Evolutionary conservation across 202 grass and related monocot species (phyloP).

Genomic region (Carex arenaria): DNA sequence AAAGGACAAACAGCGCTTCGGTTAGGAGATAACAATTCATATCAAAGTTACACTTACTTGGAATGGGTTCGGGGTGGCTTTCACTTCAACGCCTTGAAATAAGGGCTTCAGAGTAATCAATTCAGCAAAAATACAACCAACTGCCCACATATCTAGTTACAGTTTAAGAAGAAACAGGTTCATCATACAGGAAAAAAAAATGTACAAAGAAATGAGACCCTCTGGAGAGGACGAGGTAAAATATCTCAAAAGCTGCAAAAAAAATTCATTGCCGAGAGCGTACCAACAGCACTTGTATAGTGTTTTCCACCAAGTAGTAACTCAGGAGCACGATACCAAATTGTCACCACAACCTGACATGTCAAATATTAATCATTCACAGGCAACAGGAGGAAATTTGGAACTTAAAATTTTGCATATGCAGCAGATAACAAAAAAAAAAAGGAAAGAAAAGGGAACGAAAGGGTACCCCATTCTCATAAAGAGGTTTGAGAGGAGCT

Average conservation of each 20-base stretch:
- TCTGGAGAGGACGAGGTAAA: neutral
- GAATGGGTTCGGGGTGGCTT: slow-evolving; percentile 80
- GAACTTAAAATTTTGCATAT: neutral
- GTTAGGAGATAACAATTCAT: neutral
- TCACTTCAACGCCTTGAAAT: slow-evolving; percentile 98
- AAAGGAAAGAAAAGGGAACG: neutral
- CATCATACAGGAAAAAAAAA: slow-evolving; percentile 2
- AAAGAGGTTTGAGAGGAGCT: slow-evolving; percentile 98
- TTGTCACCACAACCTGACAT: slow-evolving; percentile 90
- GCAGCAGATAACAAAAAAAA: slow-evolving; percentile 13
- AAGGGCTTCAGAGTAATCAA: slow-evolving; percentile 91
- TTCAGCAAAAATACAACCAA: slow-evolving; percentile 93
- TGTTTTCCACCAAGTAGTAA: slow-evolving; percentile 95
- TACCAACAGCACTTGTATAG: slow-evolving; percentile 98
- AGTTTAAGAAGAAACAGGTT: slow-evolving; percentile 35
- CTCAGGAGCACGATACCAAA: slow-evolving; percentile 96
- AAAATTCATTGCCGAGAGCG: slow-evolving; percentile 31
- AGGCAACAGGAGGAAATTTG: neutral
- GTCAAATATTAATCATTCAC: slow-evolving; percentile 23
- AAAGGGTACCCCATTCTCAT: slow-evolving; percentile 78
- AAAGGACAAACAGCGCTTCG: neutral
- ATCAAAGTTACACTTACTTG: slow-evolving; percentile 45
- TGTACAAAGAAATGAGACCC: neutral
- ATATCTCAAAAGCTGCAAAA: slow-evolving; percentile 5
- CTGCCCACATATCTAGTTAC: slow-evolving; percentile 85